These are phyloP conservation scores for Plasmodiophora brassicae DNA, from an alignment of 208 protist genomes.

Conservation along the genomic window DNA sequence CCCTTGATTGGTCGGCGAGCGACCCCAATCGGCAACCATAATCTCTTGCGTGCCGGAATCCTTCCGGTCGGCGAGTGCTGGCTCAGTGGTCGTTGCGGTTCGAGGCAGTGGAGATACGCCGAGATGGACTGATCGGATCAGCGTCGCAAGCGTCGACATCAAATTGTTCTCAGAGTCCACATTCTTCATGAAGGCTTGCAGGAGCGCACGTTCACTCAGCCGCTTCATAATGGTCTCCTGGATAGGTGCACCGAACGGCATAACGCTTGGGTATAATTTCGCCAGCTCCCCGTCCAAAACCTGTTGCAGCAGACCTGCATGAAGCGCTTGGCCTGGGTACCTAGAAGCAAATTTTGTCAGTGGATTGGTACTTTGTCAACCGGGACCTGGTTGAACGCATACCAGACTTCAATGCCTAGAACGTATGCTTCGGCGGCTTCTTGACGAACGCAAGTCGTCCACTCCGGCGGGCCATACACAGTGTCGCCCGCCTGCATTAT, in stretches of 20 bases:
- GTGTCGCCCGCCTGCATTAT: not conserved
- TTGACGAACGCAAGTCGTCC: not conserved
- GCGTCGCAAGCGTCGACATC: not conserved
- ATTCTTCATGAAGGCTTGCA: not conserved
- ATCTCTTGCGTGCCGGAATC: not conserved
- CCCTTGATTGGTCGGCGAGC: not conserved
- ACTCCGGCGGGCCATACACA: not conserved
- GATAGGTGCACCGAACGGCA: not conserved
- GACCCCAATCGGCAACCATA: not conserved
- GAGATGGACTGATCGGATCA: not conserved
- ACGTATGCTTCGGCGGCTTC: conserved; percentile 4
- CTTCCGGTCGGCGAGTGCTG: not conserved
- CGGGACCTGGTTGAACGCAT: too few species aligned
- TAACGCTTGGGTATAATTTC: not conserved
- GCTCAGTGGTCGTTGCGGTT: not conserved
- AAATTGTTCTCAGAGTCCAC: not conserved
- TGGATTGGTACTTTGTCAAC: too few species aligned
- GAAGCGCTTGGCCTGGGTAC: not conserved
- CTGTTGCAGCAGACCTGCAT: not conserved
- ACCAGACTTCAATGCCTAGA: not conserved
- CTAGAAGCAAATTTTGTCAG: too few species aligned
- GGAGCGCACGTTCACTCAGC: not conserved
- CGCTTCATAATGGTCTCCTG: conserved; percentile 21
- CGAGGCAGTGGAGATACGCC: not conserved
- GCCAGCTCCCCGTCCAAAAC: not conserved